These are phyloP conservation scores for Pythium phragmitis DNA, from an alignment of 352 stramenopile genomes.

Conservation along the genomic window DNA sequence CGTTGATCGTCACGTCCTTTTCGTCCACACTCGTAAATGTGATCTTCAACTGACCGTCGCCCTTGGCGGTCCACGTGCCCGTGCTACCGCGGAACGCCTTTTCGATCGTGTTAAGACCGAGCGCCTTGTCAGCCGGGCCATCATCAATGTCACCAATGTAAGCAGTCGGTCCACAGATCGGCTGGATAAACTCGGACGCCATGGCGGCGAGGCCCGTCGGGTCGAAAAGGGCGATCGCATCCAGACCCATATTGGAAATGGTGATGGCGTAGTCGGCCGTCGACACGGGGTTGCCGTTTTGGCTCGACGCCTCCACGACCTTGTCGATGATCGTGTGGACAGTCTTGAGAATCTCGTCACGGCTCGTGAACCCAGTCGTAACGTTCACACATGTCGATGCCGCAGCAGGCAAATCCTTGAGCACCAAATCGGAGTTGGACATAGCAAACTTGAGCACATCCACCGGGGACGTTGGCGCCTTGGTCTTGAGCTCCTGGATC, in stretches of 20 bases:
- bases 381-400: slow-evolving; percentile 42
- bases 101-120: slow-evolving; percentile 40
- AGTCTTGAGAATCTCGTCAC: slow-evolving; percentile 43
- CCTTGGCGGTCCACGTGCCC: slow-evolving; percentile 41
- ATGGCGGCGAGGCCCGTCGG: slow-evolving; percentile 36
- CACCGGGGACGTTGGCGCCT: slow-evolving; percentile 4
- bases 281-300: slow-evolving; percentile 40
- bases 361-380: slow-evolving; percentile 17
- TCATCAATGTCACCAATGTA: slow-evolving; percentile 52
- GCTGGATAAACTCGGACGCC: slow-evolving; percentile 50
- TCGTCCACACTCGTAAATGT: slow-evolving; percentile 45
- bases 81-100: slow-evolving; percentile 42
- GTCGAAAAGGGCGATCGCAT: slow-evolving; percentile 48
- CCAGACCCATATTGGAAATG: slow-evolving; percentile 42
- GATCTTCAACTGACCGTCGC: slow-evolving; percentile 40
- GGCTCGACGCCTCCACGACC: slow-evolving; percentile 43
- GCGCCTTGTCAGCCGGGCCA: slow-evolving; percentile 37
- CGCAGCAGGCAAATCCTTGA: slow-evolving; percentile 45
- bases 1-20: slow-evolving; percentile 51
- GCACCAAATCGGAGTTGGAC: slow-evolving; percentile 40
- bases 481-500: slow-evolving; percentile 19
- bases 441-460: slow-evolving; percentile 38
- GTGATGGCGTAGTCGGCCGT: slow-evolving; percentile 41
- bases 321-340: slow-evolving; percentile 48
- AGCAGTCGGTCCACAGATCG: slow-evolving; percentile 48